A percentile compares a stretch with the other conserved stretches of the same genome.
Evolutionary conservation across 257 asterid genomes (phyloP).

Genomic region (Solanum neorickii): DNA sequence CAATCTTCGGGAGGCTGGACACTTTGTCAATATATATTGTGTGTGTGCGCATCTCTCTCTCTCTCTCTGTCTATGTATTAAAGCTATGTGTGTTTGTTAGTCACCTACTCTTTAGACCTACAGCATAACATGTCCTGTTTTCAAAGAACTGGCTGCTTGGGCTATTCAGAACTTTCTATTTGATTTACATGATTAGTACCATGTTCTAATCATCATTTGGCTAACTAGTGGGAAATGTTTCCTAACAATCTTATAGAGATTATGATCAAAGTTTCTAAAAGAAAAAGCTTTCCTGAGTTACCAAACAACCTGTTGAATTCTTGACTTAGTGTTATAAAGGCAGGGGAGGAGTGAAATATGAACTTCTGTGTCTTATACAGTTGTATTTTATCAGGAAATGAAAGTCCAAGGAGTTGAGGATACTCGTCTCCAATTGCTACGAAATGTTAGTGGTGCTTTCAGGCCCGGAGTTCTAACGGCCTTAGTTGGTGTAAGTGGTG

Average conservation of each 20-base stretch:
- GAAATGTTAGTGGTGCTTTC: constrained; percentile 74
- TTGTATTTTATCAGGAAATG: constrained; percentile 51
- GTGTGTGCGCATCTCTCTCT: background rate
- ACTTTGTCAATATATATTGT: background rate
- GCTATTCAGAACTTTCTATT: background rate
- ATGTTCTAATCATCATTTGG: background rate
- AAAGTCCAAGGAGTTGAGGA: constrained; percentile 55
- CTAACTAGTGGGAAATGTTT: background rate
- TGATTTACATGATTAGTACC: background rate
- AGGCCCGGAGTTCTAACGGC: constrained; percentile 84
- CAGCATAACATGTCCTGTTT: background rate
- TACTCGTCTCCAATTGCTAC: constrained; percentile 60
- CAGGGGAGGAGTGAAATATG: background rate
- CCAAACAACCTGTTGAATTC: background rate
- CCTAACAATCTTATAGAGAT: background rate
- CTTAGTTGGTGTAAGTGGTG: constrained; percentile 83
- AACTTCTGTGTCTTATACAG: background rate
- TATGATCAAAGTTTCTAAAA: background rate
- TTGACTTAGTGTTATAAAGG: background rate
- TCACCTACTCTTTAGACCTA: background rate
- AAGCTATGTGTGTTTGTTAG: background rate
- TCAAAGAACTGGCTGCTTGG: background rate
- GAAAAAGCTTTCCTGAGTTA: background rate
- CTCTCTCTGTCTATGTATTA: background rate
- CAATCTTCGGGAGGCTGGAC: background rate